Evolutionary conservation across 208 protist genomes (phyloP).

Genomic region (Naegleria gruberi): DNA sequence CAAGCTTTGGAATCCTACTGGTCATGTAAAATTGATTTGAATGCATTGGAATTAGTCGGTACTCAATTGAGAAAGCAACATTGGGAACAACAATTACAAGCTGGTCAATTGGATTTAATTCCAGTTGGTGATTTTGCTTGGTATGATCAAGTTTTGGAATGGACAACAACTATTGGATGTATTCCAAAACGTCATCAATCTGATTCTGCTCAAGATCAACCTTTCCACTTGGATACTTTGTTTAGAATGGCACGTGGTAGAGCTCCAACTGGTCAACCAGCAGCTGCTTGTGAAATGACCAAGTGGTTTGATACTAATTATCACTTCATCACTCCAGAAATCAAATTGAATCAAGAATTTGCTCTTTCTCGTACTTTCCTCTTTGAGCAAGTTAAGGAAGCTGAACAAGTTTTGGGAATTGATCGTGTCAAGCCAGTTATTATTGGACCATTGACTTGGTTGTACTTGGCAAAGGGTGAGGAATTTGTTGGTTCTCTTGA

Average conservation of each 20-base stretch:
- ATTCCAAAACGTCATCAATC: conserved; percentile 44
- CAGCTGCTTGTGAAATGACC: conserved; percentile 66
- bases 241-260: conserved; percentile 72
- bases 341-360: conserved; percentile 42
- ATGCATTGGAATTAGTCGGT: conserved; percentile 44
- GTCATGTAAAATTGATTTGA: conserved; percentile 46
- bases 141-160: conserved; percentile 67
- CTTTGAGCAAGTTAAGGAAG: conserved; percentile 47
- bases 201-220: conserved; percentile 20
- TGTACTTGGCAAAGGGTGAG: conserved; percentile 58
- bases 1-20: conserved; percentile 69
- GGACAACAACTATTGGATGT: conserved; percentile 58
- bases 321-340: conserved; percentile 80
- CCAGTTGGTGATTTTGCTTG: conserved; percentile 62
- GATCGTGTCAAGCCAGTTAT: conserved; percentile 55
- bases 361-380: conserved; percentile 20
- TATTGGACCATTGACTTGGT: conserved; percentile 65
- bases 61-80: conserved; percentile 23
- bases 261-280: conserved; percentile 31
- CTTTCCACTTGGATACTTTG: conserved; percentile 50
- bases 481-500: conserved; percentile 31
- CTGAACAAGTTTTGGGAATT: conserved; percentile 41
- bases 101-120: conserved; percentile 50
- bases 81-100: conserved; percentile 29
- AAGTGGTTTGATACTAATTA: conserved; percentile 88